A percentile compares a stretch with the other conserved stretches of the same genome.
Evolutionary conservation across 495 filamentous ascomycete genomes (phyloP).

Genomic region (Tuber magnatum): DNA sequence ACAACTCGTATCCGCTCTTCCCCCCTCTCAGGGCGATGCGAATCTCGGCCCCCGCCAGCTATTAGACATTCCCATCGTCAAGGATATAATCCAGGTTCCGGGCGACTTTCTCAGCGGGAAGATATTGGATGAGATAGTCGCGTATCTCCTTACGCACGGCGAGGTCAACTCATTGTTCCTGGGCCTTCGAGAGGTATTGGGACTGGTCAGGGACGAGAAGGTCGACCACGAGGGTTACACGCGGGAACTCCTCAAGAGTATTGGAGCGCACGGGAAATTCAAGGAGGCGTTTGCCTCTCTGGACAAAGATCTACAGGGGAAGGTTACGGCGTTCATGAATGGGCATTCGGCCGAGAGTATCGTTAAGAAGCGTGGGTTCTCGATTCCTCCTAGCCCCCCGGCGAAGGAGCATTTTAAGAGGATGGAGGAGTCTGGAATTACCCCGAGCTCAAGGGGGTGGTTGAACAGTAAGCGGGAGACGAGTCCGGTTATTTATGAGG

Average conservation of each 20-base stretch:
- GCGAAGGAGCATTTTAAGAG: conserved; percentile 32
- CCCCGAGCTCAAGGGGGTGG: conserved; percentile 26
- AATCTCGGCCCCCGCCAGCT: conserved; percentile 5
- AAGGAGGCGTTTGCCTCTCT: conserved; percentile 15
- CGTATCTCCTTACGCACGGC: conserved; percentile 14
- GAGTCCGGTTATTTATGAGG: conserved; percentile 33
- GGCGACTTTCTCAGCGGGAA: conserved; percentile 14
- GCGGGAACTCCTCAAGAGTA: conserved; percentile 17
- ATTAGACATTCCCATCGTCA: conserved; percentile 15
- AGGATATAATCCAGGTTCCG: conserved; percentile 1
- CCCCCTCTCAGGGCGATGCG: conserved; percentile 1
- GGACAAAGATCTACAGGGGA: conserved; percentile 20
- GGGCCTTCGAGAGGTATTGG: conserved; percentile 15
- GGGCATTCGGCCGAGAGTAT: conserved; percentile 22
- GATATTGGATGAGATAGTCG: conserved; percentile 25
- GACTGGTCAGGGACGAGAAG: conserved; percentile 1
- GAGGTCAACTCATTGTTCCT: conserved; percentile 12
- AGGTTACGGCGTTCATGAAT: conserved; percentile 23
- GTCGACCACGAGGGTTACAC: conserved; percentile 14
- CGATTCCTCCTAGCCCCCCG: conserved; percentile 26
- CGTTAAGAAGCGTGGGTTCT: conserved; percentile 25
- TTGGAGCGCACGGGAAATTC: conserved; percentile 20
- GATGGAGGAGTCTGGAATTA: conserved; percentile 28
- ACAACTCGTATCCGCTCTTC: conserved; percentile 15
- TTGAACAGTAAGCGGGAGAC: conserved; percentile 30